A percentile compares a stretch with the other conserved stretches of the same genome.
phyloP scores from a whole-genome alignment of 345 rosid species.

The Crucihimalaya himalaica region DNA sequence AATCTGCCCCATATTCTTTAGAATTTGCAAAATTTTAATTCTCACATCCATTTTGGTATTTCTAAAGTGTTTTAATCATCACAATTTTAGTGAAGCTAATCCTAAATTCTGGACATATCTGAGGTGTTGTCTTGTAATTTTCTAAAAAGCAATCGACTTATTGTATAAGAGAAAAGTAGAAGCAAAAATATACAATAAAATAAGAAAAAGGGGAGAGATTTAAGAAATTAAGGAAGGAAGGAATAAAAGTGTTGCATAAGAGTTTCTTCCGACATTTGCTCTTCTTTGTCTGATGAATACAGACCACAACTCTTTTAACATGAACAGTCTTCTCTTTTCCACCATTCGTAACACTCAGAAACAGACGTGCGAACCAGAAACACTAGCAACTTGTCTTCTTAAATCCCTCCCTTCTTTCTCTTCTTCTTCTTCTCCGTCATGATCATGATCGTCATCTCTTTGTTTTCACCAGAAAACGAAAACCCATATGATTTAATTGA shows the following conservation, averaged over 20 bases:
- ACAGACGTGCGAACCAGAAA: conserved; percentile 44
- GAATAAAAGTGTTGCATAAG: conserved; percentile 19
- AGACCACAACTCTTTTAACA: conserved; percentile 41
- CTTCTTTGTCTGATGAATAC: conserved; percentile 42
- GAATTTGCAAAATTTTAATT: neutral
- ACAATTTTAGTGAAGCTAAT: neutral
- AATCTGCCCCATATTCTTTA: neutral
- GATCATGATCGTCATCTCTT: conserved; percentile 13
- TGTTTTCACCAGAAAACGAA: neutral
- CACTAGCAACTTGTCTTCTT: conserved; percentile 30
- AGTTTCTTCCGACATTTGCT: conserved; percentile 38
- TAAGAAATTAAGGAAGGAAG: conserved; percentile 12
- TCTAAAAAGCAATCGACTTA: neutral
- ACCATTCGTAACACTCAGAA: conserved; percentile 34
- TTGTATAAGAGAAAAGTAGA: neutral
- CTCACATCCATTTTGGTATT: neutral
- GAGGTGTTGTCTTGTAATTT: neutral
- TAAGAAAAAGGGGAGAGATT: neutral
- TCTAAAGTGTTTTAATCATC: neutral
- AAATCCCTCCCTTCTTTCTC: neutral
- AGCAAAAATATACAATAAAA: neutral
- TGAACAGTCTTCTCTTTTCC: conserved; percentile 42
- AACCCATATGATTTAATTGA: conserved; percentile 7
- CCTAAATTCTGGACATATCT: neutral
- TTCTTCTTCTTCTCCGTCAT: conserved; percentile 1